A percentile compares a stretch with the other conserved stretches of the same genome.
Conservation (phyloP, 768 basidiomycete genomes). For the Cyclocybe cylindracea region DNA sequence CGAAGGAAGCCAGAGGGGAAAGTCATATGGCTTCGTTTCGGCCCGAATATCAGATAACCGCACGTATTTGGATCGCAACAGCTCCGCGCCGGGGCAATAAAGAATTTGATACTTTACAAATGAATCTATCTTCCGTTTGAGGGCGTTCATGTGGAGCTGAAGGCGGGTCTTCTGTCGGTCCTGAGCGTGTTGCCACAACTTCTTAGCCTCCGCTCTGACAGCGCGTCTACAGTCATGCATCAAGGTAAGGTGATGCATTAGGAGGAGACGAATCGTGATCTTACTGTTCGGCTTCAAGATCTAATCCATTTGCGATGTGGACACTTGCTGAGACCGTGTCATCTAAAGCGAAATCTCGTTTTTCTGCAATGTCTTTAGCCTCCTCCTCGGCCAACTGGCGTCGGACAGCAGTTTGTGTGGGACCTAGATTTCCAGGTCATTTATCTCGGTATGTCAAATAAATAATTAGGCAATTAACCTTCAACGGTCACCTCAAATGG, state of each 20-base stretch:
- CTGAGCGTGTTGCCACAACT: constrained; percentile 13
- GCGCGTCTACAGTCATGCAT: constrained; percentile 2
- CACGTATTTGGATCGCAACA: too few relatives aligned
- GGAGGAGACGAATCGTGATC: not conserved
- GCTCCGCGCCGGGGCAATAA: constrained; percentile 9
- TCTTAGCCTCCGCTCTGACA: not conserved
- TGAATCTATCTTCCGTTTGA: constrained; percentile 15
- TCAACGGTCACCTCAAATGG: too few relatives aligned
- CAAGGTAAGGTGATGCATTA: not conserved
- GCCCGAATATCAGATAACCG: too few relatives aligned
- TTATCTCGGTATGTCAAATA: too few relatives aligned
- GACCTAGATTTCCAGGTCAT: constrained; percentile 1
- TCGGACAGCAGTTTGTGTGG: constrained; percentile 6
- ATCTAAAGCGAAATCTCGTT: constrained; percentile 7
- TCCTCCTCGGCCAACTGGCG: constrained; percentile 10
- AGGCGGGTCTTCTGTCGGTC: constrained; percentile 11
- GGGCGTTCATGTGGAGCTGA: constrained; percentile 11
- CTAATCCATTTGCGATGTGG: constrained; percentile 15
- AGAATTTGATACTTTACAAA: constrained; percentile 12
- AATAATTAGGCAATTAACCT: too few relatives aligned
- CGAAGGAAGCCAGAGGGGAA: constrained; percentile 24
- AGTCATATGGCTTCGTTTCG: constrained; percentile 5
- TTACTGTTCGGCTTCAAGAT: constrained; percentile 21
- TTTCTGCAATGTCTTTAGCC: not conserved
- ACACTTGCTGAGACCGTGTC: constrained; percentile 11